Base-by-base conservation (phyloP, 1,139 yeast species). In the Yamadazyma membranifaciens region DNA sequence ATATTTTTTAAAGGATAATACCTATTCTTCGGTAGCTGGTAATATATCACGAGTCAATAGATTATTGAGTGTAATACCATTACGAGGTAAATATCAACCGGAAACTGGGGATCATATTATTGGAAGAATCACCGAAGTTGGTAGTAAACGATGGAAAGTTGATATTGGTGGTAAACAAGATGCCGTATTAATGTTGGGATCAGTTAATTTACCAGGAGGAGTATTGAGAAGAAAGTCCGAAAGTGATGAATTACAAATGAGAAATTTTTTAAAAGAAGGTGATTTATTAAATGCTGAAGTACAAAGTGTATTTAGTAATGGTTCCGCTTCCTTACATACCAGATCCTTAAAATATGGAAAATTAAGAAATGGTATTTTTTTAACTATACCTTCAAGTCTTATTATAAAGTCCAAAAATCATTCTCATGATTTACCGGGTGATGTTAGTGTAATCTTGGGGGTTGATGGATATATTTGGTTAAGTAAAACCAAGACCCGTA, bases 161-260 rank as follows among this genome's bases (percentile, higher is more conserved):
- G 97, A 92, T 55, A 88, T 94, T 53, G 98, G 98, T 12, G 87
- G 88, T 15, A 84, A 82, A 52, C 96, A 88, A 55, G 95, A 89
- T 59, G 98, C 97, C 0, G 81, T 87, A 0, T 68, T 94, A 48
- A 84, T 88, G 88, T 73, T 94, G 46, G 98, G 98, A 9, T 87
- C 96, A 1, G 97, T 94, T 17, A 94, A 94, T 61, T 72, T 94
- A 47, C 99, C 99, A 1, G 98, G 99, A 41, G 99, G 99, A 42
- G 88, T 94, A 2, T 69, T 92, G 53, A 79, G 98, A 62, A 77
- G 98, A 56, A 94, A 94, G 59, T 83, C 92, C 24, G 98, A 94
- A 56, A 82, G 86, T 50, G 99, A 94, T 67, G 98, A 94, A 65
- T 71, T 94, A 47, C 97, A 91, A 60, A 94, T 94, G 99, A 76